Evolutionary conservation across 257 asterid genomes (phyloP).

Genomic region (Echium plantagineum): DNA sequence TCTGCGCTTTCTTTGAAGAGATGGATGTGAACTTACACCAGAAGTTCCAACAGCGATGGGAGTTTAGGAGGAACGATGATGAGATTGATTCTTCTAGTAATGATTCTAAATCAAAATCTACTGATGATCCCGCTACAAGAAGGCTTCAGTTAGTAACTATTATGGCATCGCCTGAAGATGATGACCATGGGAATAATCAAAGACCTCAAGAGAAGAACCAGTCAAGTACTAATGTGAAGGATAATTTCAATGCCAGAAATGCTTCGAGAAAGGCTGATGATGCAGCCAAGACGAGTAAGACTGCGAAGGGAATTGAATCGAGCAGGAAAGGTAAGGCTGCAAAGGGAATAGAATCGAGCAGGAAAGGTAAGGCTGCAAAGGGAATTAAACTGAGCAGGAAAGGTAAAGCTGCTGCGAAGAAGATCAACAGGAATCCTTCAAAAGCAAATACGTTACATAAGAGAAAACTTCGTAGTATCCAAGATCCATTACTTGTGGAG

Average conservation of each 20-base stretch:
- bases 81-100: conserved; percentile 43
- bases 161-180: conserved; percentile 18
- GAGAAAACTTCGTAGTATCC: background rate
- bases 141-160: conserved; percentile 15
- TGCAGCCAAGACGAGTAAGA: no score
- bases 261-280: background rate
- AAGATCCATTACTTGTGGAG: conserved; percentile 16
- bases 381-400: conserved; percentile 10
- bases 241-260: background rate
- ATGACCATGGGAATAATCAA: conserved; percentile 11
- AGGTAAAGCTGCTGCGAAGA: conserved; percentile 8
- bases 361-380: no score
- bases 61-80: conserved; percentile 37
- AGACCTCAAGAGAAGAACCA: conserved; percentile 8
- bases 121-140: conserved; percentile 9
- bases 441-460: conserved; percentile 14
- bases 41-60: conserved; percentile 44
- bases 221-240: background rate
- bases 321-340: no score
- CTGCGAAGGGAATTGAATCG: background rate
- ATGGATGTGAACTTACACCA: conserved; percentile 19
- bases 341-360: background rate
- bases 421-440: conserved; percentile 1
- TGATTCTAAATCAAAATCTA: conserved; percentile 33
- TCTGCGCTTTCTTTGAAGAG: no score